Evolutionary conservation across 1,284 basidiomycete species (phyloP), one percentile per base, ranked within the genome.

Genomic region (Pulchroboletus neoregius): DNA sequence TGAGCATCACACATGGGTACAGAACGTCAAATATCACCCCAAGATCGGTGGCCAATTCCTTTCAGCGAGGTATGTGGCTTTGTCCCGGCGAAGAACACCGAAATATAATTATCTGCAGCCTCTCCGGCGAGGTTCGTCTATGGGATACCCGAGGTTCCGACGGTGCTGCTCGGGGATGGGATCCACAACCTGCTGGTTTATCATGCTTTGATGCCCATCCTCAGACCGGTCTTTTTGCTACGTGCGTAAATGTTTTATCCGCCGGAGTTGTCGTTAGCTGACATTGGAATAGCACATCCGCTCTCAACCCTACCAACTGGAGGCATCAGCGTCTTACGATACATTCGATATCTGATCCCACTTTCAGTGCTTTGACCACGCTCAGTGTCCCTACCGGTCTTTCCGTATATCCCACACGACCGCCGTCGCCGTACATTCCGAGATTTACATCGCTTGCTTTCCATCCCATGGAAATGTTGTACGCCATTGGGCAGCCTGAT

Each of bases 1-100:
- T 37, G 86, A 91, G 41, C 95, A 99, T 68, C 75, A 79, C 27
- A 82, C 88, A 8, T 98, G 94, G 94, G 83, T 98, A 15, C 91
- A 94, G 66, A 92, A 87, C 55, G 88, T 94, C 27, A 83, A 86
- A 54, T 87, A 94, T 73, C 90, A 97, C 69, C 82, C 87, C 9
- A 80, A 78, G 3, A 73, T 80, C 6, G 71, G 76, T 16, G 76
- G 79, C 13, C 91, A 95, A 59, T 80, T 97, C 54, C 70, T 97
- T 9, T 93, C 93, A n/a, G 94, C 90, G 32, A 87, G 88, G 92
- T 93, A 55, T 46, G 76, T 54, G 12, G 12, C 36, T 41, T 16
- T 30, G 5, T 36, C n/a, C 10, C 10, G 32, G n/a, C 0, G 4
- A 24, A 9, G 7, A 41, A 20, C 32, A 34, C 32, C 1, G 11